These are phyloP conservation scores for Rhododendron molle DNA, from an alignment of 148 eudicot genomes.

Conservation along the genomic window DNA sequence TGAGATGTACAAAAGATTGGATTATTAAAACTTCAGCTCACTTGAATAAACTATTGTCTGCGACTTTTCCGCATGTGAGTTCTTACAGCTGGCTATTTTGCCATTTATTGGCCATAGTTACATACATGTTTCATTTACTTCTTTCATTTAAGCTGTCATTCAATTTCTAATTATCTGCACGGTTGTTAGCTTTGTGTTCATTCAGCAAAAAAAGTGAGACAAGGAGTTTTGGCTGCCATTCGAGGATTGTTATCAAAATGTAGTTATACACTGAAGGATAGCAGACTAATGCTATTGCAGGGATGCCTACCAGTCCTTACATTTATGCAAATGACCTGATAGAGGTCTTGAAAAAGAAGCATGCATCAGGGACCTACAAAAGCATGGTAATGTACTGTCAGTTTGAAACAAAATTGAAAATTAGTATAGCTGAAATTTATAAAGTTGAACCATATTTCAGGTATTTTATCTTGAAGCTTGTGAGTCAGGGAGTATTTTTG, in stretches of 20 bases:
- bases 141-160: neutral
- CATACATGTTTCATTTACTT: neutral
- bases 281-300: slow-evolving; percentile 88
- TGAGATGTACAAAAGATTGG: slow-evolving; percentile 87
- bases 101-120: neutral
- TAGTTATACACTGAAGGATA: slow-evolving; percentile 53
- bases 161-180: neutral
- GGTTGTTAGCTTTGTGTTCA: slow-evolving; percentile 71
- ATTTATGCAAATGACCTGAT: no score
- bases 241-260: slow-evolving; percentile 58
- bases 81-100: slow-evolving; percentile 12
- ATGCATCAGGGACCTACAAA: no score
- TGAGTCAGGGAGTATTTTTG: no score
- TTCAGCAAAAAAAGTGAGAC: slow-evolving; percentile 64
- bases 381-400: no score
- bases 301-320: no score
- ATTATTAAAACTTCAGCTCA: slow-evolving; percentile 54
- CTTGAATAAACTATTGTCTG: slow-evolving; percentile 60
- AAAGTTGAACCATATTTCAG: no score
- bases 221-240: slow-evolving; percentile 58
- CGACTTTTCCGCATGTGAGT: slow-evolving; percentile 82
- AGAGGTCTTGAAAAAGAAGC: no score
- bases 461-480: no score
- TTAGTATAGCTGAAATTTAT: no score
- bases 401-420: no score